A percentile compares a stretch with the other conserved stretches of the same genome.
These are phyloP conservation scores for Leccinum broughii DNA, from an alignment of 768 basidiomycete species.

Conservation along the genomic window DNA sequence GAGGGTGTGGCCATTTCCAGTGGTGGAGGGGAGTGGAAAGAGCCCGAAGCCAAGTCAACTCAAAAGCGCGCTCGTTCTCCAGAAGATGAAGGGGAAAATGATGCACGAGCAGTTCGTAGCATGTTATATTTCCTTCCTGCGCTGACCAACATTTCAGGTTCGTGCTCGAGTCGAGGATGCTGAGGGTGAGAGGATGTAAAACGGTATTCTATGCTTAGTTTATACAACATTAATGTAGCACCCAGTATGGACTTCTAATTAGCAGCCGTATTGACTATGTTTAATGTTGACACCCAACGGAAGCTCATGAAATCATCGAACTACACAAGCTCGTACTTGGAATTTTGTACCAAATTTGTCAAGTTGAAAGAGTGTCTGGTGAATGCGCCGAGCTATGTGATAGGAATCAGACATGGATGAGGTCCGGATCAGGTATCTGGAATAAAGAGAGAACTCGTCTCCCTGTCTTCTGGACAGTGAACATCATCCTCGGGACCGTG, in stretches of 20 bases:
- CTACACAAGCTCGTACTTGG: conserved; percentile 47
- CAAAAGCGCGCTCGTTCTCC: conserved; percentile 76
- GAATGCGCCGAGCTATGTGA: conserved; percentile 59
- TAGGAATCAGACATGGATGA: conserved; percentile 65
- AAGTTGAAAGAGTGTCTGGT: conserved; percentile 52
- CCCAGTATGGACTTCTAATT: conserved; percentile 14
- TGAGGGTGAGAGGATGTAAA: conserved; percentile 71
- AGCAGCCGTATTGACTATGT: conserved; percentile 16
- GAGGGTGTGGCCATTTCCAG: conserved; percentile 80
- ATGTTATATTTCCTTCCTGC: conserved; percentile 1
- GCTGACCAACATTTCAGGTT: conserved; percentile 38
- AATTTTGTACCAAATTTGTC: conserved; percentile 40
- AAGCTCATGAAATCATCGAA: conserved; percentile 41
- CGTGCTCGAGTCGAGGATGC: conserved; percentile 63
- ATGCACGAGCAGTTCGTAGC: conserved; percentile 51
- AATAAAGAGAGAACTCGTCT: conserved; percentile 43
- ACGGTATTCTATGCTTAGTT: conserved; percentile 26
- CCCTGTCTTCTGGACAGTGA: conserved; percentile 33
- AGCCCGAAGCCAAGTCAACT: conserved; percentile 46
- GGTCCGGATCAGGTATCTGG: conserved; percentile 58
- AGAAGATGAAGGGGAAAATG: conserved; percentile 68
- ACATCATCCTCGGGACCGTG: background rate
- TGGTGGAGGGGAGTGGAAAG: conserved; percentile 87
- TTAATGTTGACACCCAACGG: conserved; percentile 10
- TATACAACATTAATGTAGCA: conserved; percentile 10